Percentiles rank a stretch among this genome's conserved stretches.
phyloP scores from a whole-genome alignment of 225 moss, liverwort and hornwort species.

The Bryum argenteum region DNA sequence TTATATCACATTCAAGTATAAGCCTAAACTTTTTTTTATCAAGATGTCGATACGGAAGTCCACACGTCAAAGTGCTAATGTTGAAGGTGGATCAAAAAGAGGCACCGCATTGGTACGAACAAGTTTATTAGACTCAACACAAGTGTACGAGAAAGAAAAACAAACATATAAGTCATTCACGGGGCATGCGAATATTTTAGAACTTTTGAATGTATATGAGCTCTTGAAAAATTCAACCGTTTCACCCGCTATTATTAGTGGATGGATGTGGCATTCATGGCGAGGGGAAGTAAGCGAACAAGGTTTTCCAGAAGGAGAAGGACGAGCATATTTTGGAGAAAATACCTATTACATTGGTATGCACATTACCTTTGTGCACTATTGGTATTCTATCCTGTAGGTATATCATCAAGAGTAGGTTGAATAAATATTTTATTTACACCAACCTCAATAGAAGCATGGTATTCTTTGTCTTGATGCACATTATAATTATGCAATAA shows the following conservation, averaged over 20 bases:
- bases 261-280: conserved; percentile 56
- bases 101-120: not conserved
- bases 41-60: conserved; percentile 17
- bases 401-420: too few species aligned
- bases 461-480: too few species aligned
- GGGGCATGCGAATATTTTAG: conserved; percentile 33
- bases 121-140: conserved; percentile 7
- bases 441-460: too few species aligned
- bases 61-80: not conserved
- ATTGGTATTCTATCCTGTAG: too few species aligned
- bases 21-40: too few species aligned
- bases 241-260: conserved; percentile 7
- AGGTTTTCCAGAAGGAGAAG: conserved; percentile 34
- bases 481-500: rapidly evolving
- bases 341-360: conserved; percentile 34
- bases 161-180: conserved; percentile 24
- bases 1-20: too few species aligned
- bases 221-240: conserved; percentile 19
- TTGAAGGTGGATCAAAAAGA: not conserved
- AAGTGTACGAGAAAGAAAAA: conserved; percentile 19
- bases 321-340: conserved; percentile 40
- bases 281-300: conserved; percentile 11
- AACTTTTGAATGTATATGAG: conserved; percentile 30
- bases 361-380: too few species aligned
- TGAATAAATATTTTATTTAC: too few species aligned